Percentiles rank a stretch among this genome's conserved stretches.
These are phyloP conservation scores for Backusella mclennaniae DNA, from an alignment of 192 early-diverging fungal genomes.

Conservation along the genomic window DNA sequence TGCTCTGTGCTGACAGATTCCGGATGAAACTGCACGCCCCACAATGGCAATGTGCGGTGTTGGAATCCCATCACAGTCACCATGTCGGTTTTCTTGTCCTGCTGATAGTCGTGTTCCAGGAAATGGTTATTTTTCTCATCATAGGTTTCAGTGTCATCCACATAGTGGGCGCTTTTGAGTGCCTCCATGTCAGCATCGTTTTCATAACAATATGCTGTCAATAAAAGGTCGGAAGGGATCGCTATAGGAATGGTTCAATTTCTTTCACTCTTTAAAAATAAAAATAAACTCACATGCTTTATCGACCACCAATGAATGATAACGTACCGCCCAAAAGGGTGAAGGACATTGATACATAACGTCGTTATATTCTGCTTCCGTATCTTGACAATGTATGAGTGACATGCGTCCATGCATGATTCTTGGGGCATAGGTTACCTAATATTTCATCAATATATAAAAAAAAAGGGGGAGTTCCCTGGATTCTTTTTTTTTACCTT, in stretches of 20 bases:
- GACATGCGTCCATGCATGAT: conserved; percentile 87
- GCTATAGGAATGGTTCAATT: conserved; percentile 26
- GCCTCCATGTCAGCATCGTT: conserved; percentile 38
- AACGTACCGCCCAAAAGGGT: conserved; percentile 78
- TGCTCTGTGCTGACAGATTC: conserved; percentile 89
- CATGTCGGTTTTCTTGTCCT: background rate
- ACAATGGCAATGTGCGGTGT: conserved; percentile 68
- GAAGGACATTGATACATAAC: conserved; percentile 63
- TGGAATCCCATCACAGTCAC: conserved; percentile 78
- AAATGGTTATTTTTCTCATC: conserved; percentile 19
- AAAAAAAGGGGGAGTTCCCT: too few species aligned
- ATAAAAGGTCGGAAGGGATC: conserved; percentile 55
- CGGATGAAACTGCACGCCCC: conserved; percentile 95
- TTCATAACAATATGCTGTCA: conserved; percentile 62
- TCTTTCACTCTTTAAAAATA: background rate
- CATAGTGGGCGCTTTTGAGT: conserved; percentile 16
- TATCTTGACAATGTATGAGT: conserved; percentile 40
- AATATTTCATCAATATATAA: background rate
- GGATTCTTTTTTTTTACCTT: conserved; percentile 34
- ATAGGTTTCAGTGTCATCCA: conserved; percentile 10
- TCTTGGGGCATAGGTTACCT: conserved; percentile 61
- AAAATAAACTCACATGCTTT: conserved; percentile 38
- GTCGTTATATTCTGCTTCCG: background rate
- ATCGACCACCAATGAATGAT: conserved; percentile 86
- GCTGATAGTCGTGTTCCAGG: conserved; percentile 3